Evolutionary conservation across 1,139 yeast species (phyloP).

Genomic region (Lodderomyces margitis): DNA sequence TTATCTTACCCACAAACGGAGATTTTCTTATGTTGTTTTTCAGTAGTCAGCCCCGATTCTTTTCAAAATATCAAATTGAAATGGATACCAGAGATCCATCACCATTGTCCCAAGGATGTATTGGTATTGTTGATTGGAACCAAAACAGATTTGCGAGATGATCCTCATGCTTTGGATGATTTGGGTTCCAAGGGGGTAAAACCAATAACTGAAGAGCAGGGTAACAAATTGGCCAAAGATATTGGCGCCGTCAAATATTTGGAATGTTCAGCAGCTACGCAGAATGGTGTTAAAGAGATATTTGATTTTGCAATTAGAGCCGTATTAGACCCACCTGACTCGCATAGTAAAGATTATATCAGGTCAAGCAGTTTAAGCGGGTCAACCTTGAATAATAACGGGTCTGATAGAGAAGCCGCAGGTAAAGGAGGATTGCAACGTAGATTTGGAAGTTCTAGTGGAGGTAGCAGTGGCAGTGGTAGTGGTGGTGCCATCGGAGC

Average conservation of each 20-base stretch:
- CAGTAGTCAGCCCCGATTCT: conserved; percentile 79
- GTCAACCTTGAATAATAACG: conserved; percentile 6
- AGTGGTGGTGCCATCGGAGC: conserved; percentile 1
- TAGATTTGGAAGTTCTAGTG: conserved; percentile 1
- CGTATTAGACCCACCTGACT: conserved; percentile 57
- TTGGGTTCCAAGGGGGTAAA: conserved; percentile 59
- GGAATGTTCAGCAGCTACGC: conserved; percentile 94
- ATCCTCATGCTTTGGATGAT: conserved; percentile 71
- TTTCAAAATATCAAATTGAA: conserved; percentile 70
- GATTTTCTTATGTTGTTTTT: conserved; percentile 82
- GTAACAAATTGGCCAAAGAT: conserved; percentile 65
- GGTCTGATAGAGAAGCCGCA: conserved; percentile 6
- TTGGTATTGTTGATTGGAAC: conserved; percentile 83
- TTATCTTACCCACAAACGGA: conserved; percentile 92
- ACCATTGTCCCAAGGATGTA: conserved; percentile 76
- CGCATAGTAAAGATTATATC: conserved; percentile 10
- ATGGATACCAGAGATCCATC: conserved; percentile 89
- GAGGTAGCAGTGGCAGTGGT: conserved; percentile 3
- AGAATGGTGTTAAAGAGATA: conserved; percentile 77
- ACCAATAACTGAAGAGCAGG: conserved; percentile 66
- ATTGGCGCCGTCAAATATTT: conserved; percentile 72
- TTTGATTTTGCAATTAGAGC: conserved; percentile 79
- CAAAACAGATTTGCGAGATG: conserved; percentile 81
- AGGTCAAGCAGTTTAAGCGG: not conserved
- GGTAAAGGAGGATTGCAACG: not conserved